These are phyloP conservation scores for Cercospora sp. DNA, from an alignment of 2,329 filamentous ascomycete genomes.

Conservation along the genomic window DNA sequence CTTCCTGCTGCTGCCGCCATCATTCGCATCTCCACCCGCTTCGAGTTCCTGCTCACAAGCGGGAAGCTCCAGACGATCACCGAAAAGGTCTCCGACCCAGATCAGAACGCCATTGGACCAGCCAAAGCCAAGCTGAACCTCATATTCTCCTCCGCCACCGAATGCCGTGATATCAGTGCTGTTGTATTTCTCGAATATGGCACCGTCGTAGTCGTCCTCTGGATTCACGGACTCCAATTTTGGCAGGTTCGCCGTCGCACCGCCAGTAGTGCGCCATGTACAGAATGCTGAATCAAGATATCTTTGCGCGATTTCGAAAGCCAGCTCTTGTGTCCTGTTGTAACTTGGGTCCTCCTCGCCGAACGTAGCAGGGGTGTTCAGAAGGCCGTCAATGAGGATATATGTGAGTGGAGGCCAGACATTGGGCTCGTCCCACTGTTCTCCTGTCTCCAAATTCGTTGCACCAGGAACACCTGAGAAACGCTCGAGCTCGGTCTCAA, in stretches of 20 bases:
- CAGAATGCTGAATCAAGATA: conserved; percentile 69
- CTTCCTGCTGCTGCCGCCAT: conserved; percentile 5
- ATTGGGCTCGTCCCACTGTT: conserved; percentile 71
- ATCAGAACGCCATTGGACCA: conserved; percentile 70
- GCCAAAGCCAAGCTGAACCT: conserved; percentile 68
- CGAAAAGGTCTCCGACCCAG: conserved; percentile 65
- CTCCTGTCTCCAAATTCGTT: conserved; percentile 60
- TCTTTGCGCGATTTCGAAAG: conserved; percentile 61
- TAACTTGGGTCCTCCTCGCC: conserved; percentile 57
- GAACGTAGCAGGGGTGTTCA: conserved; percentile 60
- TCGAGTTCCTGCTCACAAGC: conserved; percentile 37
- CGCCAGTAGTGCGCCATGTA: conserved; percentile 68
- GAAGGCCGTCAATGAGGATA: conserved; percentile 61
- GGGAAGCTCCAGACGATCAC: conserved; percentile 55
- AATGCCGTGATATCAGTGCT: conserved; percentile 61
- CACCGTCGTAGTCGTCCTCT: conserved; percentile 46
- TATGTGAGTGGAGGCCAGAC: conserved; percentile 70
- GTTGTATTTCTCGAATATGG: conserved; percentile 71
- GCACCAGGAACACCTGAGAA: conserved; percentile 61
- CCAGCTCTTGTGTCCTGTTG: conserved; percentile 55
- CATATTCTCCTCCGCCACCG: conserved; percentile 67
- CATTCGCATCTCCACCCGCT: conserved; percentile 14
- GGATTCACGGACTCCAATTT: conserved; percentile 52
- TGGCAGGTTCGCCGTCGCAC: conserved; percentile 56
- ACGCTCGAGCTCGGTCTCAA: conserved; percentile 54